Conservation (phyloP, 371 early-diverging fungal species). For the Chytridium lagenaria region DNA sequence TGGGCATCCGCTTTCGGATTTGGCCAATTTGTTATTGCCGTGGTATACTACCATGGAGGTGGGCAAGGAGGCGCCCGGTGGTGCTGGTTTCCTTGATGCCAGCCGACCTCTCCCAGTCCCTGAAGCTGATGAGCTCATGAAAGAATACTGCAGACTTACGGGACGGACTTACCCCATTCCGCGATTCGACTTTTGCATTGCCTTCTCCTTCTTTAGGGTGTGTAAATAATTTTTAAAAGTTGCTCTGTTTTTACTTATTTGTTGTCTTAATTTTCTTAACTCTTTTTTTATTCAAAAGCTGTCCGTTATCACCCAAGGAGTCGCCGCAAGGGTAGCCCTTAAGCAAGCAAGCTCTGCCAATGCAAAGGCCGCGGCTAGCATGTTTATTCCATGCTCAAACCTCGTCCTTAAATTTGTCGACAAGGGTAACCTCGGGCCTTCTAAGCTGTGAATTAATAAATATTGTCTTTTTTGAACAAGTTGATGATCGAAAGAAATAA, state of each 20-base stretch:
- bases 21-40: conserved; percentile 84
- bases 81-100: conserved; percentile 34
- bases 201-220: conserved; percentile 71
- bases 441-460: conserved; percentile 20
- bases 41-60: conserved; percentile 57
- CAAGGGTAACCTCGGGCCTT: conserved; percentile 28
- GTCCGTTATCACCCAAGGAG: conserved; percentile 83
- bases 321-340: conserved; percentile 84
- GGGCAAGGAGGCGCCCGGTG: conserved; percentile 24
- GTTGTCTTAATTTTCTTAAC: conserved; percentile 1
- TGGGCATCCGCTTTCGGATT: conserved; percentile 91
- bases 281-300: conserved; percentile 48
- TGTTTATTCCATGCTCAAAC: neutral
- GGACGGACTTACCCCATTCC: conserved; percentile 71
- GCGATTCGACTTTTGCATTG: conserved; percentile 66
- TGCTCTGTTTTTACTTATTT: neutral
- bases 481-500: neutral
- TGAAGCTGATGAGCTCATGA: conserved; percentile 65
- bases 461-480: neutral
- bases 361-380: conserved; percentile 49
- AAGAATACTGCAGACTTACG: conserved; percentile 65
- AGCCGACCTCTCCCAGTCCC: conserved; percentile 64
- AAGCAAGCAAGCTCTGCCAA: conserved; percentile 84
- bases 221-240: conserved; percentile 26
- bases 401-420: conserved; percentile 31